Base-by-base conservation (phyloP, 495 filamentous ascomycete species). In the Aspergillus taichungensis region DNA sequence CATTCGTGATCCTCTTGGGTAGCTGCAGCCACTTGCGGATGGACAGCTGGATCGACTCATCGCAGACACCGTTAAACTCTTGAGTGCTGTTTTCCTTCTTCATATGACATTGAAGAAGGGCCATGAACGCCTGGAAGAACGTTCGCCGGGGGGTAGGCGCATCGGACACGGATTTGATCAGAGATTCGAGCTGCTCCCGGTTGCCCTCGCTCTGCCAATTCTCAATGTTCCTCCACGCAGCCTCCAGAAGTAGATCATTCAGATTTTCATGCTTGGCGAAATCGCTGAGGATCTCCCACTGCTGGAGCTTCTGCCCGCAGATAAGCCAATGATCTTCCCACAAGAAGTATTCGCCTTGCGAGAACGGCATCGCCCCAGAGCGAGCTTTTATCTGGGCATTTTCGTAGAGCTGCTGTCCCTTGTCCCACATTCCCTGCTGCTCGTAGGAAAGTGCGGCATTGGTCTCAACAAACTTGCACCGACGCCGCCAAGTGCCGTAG, bases 251-350 rank as follows among this genome's bases (percentile, higher is more conserved):
- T n/a, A 99, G 79, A 56, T 99, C 94, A 59, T 96, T 95, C 63
- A 94, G 83, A 54, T 97, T 99, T 56, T 99, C 94, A 47, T 97
- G 91, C 63, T 97, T 97, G n/a, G 94, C 90, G 51, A 95, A 97
- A 50, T 99, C 94, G 43, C 83, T 85, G 27, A 99, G 66, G 44
- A 99, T 85, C 43, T 99, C 94, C 94, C 94, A 99, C 52, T 97
- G 94, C 59, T 99, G 94, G 32, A 99, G 76, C 69, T 97, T 99
- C 65, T 97, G 87, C 3, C 91, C 92, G 59, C 94, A 97, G 34
- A 94, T 75, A 30, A 97, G 78, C 94, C 94, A 99, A 52, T 99
- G 94, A 62, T 99, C 94, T 65, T 99, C 94, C 94, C 94, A 99
- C 1, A 99, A 75, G 78, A 92, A 94, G 59, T 99, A 99, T 67